Evolutionary conservation across 192 early-diverging fungal genomes (phyloP).

Genomic region (Coemansia sp.): DNA sequence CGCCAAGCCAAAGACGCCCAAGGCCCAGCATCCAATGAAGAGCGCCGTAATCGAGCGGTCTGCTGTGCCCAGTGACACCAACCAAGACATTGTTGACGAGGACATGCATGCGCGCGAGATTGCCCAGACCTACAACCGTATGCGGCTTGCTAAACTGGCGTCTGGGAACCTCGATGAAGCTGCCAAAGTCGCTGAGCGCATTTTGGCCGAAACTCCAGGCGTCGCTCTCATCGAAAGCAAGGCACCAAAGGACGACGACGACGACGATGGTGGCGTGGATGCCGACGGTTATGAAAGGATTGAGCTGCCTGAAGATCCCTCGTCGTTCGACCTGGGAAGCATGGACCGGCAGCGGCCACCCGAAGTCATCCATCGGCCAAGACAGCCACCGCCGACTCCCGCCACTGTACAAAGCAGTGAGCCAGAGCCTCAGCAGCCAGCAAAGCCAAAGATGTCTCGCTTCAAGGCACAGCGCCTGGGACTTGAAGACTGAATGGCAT

Average conservation of each 20-base stretch:
- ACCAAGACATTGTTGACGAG: slow-evolving; percentile 25
- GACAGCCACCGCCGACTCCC: background rate
- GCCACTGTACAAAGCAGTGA: background rate
- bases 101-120: slow-evolving; percentile 50
- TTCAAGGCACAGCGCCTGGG: slow-evolving; percentile 52
- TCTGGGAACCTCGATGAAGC: slow-evolving; percentile 33
- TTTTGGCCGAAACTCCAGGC: slow-evolving; percentile 14
- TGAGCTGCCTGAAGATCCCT: slow-evolving; percentile 25
- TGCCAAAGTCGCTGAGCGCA: slow-evolving; percentile 32
- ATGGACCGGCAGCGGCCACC: slow-evolving; percentile 8
- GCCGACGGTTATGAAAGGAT: slow-evolving; percentile 13
- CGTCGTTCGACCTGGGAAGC: background rate
- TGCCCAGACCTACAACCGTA: slow-evolving; percentile 36
- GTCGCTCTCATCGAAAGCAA: slow-evolving; percentile 22
- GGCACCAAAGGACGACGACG: slow-evolving; percentile 3
- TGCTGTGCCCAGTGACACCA: background rate
- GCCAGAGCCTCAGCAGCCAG: background rate
- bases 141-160: slow-evolving; percentile 24
- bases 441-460: slow-evolving; percentile 50
- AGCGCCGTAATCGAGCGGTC: slow-evolving; percentile 29
- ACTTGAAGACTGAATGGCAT: slow-evolving; percentile 8
- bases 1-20: slow-evolving; percentile 4
- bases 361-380: slow-evolving; percentile 20
- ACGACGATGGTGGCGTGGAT: background rate
- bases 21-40: slow-evolving; percentile 23